Base-by-base conservation (phyloP, 768 basidiomycete genomes). In the Kwoniella bestiolae region DNA sequence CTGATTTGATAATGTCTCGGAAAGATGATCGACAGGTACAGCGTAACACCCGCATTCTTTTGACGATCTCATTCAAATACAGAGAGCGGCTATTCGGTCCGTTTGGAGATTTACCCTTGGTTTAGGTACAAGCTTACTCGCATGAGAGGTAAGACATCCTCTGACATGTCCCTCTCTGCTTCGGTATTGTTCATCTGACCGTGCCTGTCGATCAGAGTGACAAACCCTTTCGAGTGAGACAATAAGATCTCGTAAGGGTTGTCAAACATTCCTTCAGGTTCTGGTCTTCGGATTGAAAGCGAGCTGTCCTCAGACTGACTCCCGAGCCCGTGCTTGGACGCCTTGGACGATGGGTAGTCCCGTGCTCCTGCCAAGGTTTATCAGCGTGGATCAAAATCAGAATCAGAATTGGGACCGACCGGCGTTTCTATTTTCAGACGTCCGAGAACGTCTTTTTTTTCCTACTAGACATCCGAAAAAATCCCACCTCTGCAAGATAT, bases 261-360 rank as follows among this genome's bases (percentile, higher is more conserved):
- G 18, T 35, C 31, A 6, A 26, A 34, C 34, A 35, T 55, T 35
- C 52, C 31, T 34, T 31, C 25, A 16, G 6, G 28, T 28, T 8
- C 5, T 28, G 25, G 50, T 31, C 26, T 1, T 55, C 52, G 52
- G 31, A 34, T 55, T 55, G 52, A 55, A 55, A 55, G 52, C 52
- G 52, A 55, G n/a, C 23, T n/a, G n/a, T n/a, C n/a, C n/a, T n/a
- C n/a, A n/a, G n/a, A n/a, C n/a, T n/a, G n/a, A n/a, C n/a, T n/a
- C n/a, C n/a, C n/a, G n/a, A n/a, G 23, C 49, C 49, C 49, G 49
- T 26, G 45, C 14, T 47, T 47, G 14, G 5, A 47, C 45, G 45
- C 45, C 23, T 47, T 47, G n/a, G 45, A 47, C 26, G 50, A 55
- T 9, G 32, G 52, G 52, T 16, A 34, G 18, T 34, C 46, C 46